phyloP scores from a whole-genome alignment of 352 stramenopile genomes.

The Globisporangium mamillatum region DNA sequence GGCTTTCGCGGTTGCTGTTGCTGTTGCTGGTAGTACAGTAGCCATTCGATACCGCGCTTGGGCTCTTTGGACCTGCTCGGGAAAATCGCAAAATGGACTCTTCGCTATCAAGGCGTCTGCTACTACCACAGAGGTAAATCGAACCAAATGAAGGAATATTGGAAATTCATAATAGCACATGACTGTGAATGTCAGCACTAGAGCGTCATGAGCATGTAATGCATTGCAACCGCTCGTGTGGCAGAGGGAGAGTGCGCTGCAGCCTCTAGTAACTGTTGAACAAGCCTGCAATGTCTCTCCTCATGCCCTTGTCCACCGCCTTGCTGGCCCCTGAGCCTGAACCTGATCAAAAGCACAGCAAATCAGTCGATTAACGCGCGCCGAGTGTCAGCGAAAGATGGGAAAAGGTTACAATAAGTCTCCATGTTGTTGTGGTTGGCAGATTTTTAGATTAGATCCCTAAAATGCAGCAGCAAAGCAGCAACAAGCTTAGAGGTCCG shows the following conservation, averaged over 20 bases:
- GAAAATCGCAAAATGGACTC: slow-evolving; percentile 7
- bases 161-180: neutral
- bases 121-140: no score
- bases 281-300: neutral
- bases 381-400: neutral
- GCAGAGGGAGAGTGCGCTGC: no score
- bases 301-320: neutral
- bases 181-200: neutral
- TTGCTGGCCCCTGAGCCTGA: neutral
- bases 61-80: neutral
- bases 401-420: slow-evolving; percentile 9
- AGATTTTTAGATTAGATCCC: slow-evolving; percentile 21
- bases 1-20: neutral
- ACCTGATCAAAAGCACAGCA: neutral
- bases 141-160: neutral
- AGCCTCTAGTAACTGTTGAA: no score
- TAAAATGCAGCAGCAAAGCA: neutral
- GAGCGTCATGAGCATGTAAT: neutral
- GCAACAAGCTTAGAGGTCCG: slow-evolving; percentile 20
- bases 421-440: slow-evolving; percentile 15
- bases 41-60: slow-evolving; percentile 10
- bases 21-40: neutral
- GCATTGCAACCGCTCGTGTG: neutral
- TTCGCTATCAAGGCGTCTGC: neutral
- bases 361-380: neutral